A percentile compares a stretch with the other conserved stretches of the same genome.
Conservation (phyloP, 305 asterid species). For the Rubia tinctorum region DNA sequence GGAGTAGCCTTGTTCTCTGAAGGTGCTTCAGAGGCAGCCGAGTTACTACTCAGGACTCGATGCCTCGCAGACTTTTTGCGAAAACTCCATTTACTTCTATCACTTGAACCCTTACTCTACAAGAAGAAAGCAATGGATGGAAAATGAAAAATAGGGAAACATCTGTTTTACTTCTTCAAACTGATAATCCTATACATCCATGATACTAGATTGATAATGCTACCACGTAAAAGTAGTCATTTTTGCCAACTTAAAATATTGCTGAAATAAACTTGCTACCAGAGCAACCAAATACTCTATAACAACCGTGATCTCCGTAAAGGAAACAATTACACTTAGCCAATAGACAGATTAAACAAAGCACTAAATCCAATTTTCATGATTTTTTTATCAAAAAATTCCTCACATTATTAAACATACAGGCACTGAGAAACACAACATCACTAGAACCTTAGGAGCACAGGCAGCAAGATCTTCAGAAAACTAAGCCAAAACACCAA, state of each 20-base stretch:
- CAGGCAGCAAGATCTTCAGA: not conserved
- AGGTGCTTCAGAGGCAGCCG: constrained; percentile 54
- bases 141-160: not conserved
- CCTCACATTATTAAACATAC: not conserved
- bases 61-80: constrained; percentile 84
- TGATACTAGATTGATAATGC: not conserved
- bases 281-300: not conserved
- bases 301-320: not conserved
- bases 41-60: constrained; percentile 75
- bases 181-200: not conserved
- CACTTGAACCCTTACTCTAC: constrained; percentile 72
- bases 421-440: not conserved
- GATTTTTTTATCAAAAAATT: not conserved
- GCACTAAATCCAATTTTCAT: not conserved
- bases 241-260: not conserved
- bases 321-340: not conserved
- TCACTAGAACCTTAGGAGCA: not conserved
- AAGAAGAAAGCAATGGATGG: constrained; percentile 14
- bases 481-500: not conserved
- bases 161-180: not conserved
- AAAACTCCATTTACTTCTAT: constrained; percentile 90
- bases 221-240: not conserved
- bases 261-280: not conserved
- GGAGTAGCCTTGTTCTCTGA: constrained; percentile 58
- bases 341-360: not conserved